Evolutionary conservation across 2,329 filamentous ascomycete species (phyloP), one percentile per base, ranked within the genome.

Genomic region (Stromatinia cepivora): DNA sequence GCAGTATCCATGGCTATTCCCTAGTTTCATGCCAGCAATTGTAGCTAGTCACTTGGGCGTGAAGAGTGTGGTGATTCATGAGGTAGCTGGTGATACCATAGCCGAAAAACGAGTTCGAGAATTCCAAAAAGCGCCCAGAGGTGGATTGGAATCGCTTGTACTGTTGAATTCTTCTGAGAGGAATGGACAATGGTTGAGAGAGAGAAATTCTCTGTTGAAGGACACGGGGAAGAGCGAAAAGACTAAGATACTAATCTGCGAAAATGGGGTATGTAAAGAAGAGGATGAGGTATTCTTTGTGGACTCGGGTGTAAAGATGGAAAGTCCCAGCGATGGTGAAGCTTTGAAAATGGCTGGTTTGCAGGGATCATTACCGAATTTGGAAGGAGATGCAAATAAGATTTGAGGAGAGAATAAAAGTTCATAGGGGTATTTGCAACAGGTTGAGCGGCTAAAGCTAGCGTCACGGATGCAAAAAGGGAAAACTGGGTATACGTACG

Each of bases 1-100:
- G 77, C 93, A 98, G 79, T 93, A 98, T 75, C 93, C 95, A 0
- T 97, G 95, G 84, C 84, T 98, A 2, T 98, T 96, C 80, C 90
- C 92, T 0, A 91, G 91, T 5, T 84, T 98, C 75, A 84, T 98
- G 75, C 86, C 88, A 4, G 86, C 86, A 0, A 87, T 98, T 2
- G 92, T 97, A 13, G 87, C 89, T 1, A 87, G 90, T 5, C 87
- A 74, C 66, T 57, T 97, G 4, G 93, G 93, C 0, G 85, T 89
- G 2, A 85, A 85, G 67, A 85, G 85, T 25, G 78, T 88, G 3
- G 84, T 90, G 13, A 81, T 89, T 36, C 72, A 72, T 15, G 77
- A 77, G 31, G 75, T 71, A 31, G 69, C 72, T 2, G 76, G 59
- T 20, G 61, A 53, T 22, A 63, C 66, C 11, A 45, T 45, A 17